A percentile compares a stretch with the other conserved stretches of the same genome.
Conservation (phyloP, 148 eudicot genomes). For the Amaranthus cruentus region DNA sequence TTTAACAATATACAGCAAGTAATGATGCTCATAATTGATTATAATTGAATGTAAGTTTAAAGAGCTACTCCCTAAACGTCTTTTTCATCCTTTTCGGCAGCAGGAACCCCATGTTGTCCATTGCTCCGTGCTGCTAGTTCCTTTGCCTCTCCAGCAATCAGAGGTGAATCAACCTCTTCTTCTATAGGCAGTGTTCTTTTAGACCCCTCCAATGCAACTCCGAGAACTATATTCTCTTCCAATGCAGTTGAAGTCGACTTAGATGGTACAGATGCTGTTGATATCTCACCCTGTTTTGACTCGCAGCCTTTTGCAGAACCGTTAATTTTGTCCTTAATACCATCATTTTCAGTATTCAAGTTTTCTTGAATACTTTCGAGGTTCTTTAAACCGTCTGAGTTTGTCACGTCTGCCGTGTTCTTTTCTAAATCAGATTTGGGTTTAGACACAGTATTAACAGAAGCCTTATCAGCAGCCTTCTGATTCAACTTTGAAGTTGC, state of each 20-base stretch:
- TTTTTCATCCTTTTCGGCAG: conserved; percentile 45
- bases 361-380: conserved; percentile 9
- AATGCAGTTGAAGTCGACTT: conserved; percentile 39
- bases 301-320: conserved; percentile 14
- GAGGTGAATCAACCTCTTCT: conserved; percentile 46
- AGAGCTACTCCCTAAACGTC: conserved; percentile 24
- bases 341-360: conserved; percentile 4
- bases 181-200: conserved; percentile 92
- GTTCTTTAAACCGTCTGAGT: conserved; percentile 4
- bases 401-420: conserved; percentile 9
- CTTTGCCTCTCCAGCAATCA: conserved; percentile 39
- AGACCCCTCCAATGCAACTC: conserved; percentile 93
- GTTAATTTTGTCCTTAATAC: conserved; percentile 22
- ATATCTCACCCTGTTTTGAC: conserved; percentile 35
- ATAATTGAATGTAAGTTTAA: background rate
- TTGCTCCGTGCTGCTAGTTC: conserved; percentile 49
- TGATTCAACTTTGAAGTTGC: conserved; percentile 30
- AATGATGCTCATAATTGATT: conserved; percentile 8
- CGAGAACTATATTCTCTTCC: conserved; percentile 89
- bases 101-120: conserved; percentile 34
- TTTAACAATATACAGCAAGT: conserved; percentile 18
- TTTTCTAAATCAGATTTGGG: conserved; percentile 18
- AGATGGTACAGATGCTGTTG: conserved; percentile 25
- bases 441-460: conserved; percentile 21
- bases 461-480: conserved; percentile 27